A percentile compares a stretch with the other conserved stretches of the same genome.
Evolutionary conservation across 306 rosid species (phyloP).

Genomic region (Quercus mongolica): DNA sequence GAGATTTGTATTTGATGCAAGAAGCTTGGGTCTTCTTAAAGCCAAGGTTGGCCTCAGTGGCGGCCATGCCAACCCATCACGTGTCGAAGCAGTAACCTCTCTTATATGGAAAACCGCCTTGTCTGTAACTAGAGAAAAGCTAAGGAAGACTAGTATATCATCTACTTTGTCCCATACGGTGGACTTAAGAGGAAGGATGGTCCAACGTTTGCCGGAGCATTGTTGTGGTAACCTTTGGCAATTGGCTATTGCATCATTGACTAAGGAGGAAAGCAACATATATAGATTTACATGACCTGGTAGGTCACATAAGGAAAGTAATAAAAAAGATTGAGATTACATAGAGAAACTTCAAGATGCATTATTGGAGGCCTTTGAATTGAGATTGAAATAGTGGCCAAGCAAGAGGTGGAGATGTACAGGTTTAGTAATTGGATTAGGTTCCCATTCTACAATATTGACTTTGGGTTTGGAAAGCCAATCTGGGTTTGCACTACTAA

Average conservation of each 20-base stretch:
- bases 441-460: constrained; percentile 10
- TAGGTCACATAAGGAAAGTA: constrained; percentile 1
- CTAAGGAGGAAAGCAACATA: not conserved
- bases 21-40: constrained; percentile 9
- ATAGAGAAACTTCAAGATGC: constrained; percentile 5
- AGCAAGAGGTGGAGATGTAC: constrained; percentile 5
- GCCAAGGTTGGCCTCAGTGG: not conserved
- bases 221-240: constrained; percentile 10
- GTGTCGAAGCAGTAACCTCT: constrained; percentile 22
- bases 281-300: not conserved
- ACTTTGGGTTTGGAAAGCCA: constrained; percentile 23
- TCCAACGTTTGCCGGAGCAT: constrained; percentile 14
- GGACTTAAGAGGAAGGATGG: constrained; percentile 7
- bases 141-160: not conserved
- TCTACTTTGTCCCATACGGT: constrained; percentile 10
- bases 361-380: not conserved
- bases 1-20: constrained; percentile 4
- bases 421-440: constrained; percentile 20
- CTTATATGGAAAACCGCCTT: constrained; percentile 7
- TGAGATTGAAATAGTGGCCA: not conserved
- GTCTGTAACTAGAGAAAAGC: not conserved
- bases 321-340: not conserved
- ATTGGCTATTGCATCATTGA: not conserved
- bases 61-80: not conserved
- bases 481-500: constrained; percentile 13